These are phyloP conservation scores for Neophaeococcomyces mojaviensis DNA, from an alignment of 2,329 filamentous ascomycete genomes.

Conservation along the genomic window DNA sequence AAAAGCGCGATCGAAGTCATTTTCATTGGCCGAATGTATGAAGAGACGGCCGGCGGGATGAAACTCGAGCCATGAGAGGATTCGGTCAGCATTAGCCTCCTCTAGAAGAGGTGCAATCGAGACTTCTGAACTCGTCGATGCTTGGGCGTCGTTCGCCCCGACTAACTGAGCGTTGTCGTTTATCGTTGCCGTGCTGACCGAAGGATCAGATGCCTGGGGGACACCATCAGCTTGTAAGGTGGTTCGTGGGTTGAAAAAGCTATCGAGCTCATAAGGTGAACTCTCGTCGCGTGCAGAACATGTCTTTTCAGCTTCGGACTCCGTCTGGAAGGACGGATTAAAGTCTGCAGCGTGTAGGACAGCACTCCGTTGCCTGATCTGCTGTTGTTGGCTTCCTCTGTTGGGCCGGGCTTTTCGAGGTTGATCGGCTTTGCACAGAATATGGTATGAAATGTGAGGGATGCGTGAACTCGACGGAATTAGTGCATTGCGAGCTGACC, in stretches of 20 bases:
- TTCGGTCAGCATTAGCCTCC: conserved; percentile 34
- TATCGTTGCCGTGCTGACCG: no score
- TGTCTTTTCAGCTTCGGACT: not conserved
- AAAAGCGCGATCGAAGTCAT: conserved; percentile 38
- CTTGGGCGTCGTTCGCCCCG: not conserved
- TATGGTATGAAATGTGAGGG: conserved; percentile 7
- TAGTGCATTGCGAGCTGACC: not conserved
- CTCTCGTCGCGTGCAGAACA: no score
- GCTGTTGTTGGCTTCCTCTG: not conserved
- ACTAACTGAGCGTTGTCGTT: no score
- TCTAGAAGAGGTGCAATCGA: conserved; percentile 25
- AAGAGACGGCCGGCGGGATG: conserved; percentile 25
- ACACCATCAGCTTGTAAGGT: no score
- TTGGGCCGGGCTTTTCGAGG: not conserved
- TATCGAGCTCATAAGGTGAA: no score
- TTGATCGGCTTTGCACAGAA: not conserved
- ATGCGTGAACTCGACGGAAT: conserved; percentile 1
- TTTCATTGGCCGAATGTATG: conserved; percentile 14
- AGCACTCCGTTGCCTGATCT: not conserved
- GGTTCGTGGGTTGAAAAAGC: no score
- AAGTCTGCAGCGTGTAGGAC: not conserved
- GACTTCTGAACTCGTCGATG: not conserved
- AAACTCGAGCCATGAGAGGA: conserved; percentile 31
- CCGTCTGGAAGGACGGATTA: not conserved
- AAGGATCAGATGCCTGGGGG: no score